A percentile compares a stretch with the other conserved stretches of the same genome.
Evolutionary conservation across 2,329 filamentous ascomycete species (phyloP).

Genomic region (Epichloe gansuensis): DNA sequence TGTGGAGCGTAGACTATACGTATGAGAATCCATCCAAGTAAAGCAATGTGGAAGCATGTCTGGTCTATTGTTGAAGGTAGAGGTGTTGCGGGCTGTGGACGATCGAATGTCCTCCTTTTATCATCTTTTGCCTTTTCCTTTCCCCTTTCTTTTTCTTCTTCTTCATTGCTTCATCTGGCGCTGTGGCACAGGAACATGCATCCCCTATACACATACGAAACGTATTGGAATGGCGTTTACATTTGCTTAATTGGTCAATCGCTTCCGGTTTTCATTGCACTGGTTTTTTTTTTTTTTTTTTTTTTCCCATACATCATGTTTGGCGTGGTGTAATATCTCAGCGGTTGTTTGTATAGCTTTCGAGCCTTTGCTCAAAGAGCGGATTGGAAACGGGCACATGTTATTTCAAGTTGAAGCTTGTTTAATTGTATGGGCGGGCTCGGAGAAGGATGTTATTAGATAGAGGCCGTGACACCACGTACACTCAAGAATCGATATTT

Average conservation of each 20-base stretch:
- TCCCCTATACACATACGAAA: neutral
- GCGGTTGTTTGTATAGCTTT: neutral
- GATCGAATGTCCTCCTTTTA: neutral
- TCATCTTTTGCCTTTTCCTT: neutral
- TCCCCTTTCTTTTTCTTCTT: neutral
- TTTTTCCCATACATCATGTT: neutral
- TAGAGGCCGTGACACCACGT: neutral
- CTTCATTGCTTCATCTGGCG: neutral
- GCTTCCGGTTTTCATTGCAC: too few species aligned
- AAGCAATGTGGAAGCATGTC: neutral
- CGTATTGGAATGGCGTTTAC: neutral
- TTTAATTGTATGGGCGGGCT: neutral
- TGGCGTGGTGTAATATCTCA: neutral
- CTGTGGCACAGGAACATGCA: neutral
- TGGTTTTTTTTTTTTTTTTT: neutral
- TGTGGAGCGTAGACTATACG: conserved; percentile 49
- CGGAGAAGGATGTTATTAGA: neutral
- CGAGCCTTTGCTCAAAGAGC: neutral
- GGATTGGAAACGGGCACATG: neutral
- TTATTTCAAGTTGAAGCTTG: neutral
- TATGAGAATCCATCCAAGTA: conserved; percentile 31
- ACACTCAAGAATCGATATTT: neutral
- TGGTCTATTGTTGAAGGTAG: too few species aligned
- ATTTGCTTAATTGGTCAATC: too few species aligned
- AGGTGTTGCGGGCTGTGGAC: too few species aligned